phyloP scores from a whole-genome alignment of 306 rosid species.

The Acmispon strigosus region DNA sequence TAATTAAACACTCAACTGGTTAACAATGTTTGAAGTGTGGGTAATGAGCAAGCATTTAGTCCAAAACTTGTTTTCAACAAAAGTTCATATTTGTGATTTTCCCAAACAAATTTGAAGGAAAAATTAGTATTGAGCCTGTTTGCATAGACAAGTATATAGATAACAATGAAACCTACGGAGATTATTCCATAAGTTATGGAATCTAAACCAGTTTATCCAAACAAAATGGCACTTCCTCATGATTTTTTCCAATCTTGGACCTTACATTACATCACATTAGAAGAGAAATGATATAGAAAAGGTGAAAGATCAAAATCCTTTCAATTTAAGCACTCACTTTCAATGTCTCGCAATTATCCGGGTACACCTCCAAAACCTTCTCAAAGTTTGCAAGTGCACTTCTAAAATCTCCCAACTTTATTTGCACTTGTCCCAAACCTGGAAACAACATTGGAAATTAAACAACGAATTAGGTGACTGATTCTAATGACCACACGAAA shows the following conservation, averaged over 20 bases:
- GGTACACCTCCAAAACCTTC: conserved; percentile 85
- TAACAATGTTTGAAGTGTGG: neutral
- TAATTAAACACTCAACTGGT: neutral
- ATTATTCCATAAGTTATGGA: conserved; percentile 4
- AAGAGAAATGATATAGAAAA: conserved; percentile 3
- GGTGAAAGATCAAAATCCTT: neutral
- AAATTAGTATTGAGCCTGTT: neutral
- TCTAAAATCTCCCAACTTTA: conserved; percentile 89
- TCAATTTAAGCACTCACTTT: conserved; percentile 55
- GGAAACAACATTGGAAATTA: conserved; percentile 24
- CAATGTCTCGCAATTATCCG: conserved; percentile 87
- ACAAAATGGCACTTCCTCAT: neutral
- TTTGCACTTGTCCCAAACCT: conserved; percentile 98
- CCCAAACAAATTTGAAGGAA: neutral
- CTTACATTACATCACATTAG: conserved; percentile 3
- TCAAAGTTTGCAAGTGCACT: conserved; percentile 91
- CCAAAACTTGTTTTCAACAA: neutral
- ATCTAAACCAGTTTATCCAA: conserved; percentile 4
- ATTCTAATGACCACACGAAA: neutral
- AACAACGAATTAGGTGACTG: conserved; percentile 9
- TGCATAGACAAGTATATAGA: neutral
- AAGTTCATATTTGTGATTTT: neutral
- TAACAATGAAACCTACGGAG: neutral
- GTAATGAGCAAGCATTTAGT: neutral
- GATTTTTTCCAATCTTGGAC: conserved; percentile 11